Base-by-base conservation (phyloP, 129 eudicot genomes). In the Helianthus annuus region DNA sequence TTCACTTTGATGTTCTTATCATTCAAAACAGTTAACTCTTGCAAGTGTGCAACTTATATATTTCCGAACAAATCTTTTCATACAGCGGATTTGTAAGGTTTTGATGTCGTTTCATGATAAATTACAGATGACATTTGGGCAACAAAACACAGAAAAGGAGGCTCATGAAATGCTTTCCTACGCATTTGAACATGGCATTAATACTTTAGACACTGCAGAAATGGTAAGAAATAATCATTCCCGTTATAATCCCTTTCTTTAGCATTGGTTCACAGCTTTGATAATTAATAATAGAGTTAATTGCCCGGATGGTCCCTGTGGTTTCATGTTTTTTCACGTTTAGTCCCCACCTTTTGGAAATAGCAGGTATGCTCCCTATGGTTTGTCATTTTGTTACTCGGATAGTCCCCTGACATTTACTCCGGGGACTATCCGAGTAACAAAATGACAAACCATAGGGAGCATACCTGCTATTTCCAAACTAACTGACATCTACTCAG, bases 101-200 rank as follows among this genome's bases (percentile, higher is more conserved):
- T 62, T 83, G 68, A 15, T 77, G 22, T n/a, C 16, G 16, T 56
- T 68, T 57, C 60, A 10, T 70, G 48, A 48, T 42, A 15, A 64
- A 66, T 68, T 75, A 15, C 86, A 90, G 97, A 94, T 94, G 98
- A 94, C 98, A 32, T 94, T 85, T 81, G 98, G 97, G 76, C 83
- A 94, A 79, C 98, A 94, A 79, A 94, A 94, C 67, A 90, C 98
- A 36, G 98, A 94, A 80, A 90, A 94, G 75, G 98, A 94, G 73
- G 97, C 98, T 75, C 98, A 94, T 71, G 93, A 94, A 40, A 82
- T 85, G 16, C 93, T 94, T 58, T 78, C 80, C 49, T 94, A 94
- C 73, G 83, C 98, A 7, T 83, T 90, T 29, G 97, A 88, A 46
- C 72, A 85, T 29, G 97, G 98, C 49, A 84, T 94, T 67, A 94